Evolutionary conservation across 2,329 filamentous ascomycete genomes (phyloP).

Genomic region (Blastomyces gilchristii): DNA sequence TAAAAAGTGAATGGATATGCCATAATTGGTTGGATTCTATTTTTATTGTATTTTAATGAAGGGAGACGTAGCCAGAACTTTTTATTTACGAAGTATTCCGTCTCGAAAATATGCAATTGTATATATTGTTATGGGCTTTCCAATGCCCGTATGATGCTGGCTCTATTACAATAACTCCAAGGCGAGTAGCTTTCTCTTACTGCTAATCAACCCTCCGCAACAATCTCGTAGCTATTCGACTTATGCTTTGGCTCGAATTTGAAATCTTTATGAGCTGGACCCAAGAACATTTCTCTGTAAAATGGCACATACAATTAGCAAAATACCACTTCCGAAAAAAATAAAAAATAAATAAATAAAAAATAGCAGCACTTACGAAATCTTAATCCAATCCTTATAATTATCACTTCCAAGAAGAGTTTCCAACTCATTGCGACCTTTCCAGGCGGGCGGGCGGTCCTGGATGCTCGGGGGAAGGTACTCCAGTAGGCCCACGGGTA

Average conservation of each 20-base stretch:
- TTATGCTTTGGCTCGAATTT: constrained; percentile 97
- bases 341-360: not conserved
- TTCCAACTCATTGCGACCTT: constrained; percentile 80
- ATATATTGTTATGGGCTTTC: not conserved
- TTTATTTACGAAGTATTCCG: not conserved
- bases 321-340: not conserved
- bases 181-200: not conserved
- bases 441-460: constrained; percentile 76
- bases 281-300: constrained; percentile 88
- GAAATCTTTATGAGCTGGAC: constrained; percentile 80
- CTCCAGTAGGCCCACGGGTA: constrained; percentile 81
- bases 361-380: constrained; percentile 55
- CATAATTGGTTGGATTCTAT: not conserved
- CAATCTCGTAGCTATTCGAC: constrained; percentile 78
- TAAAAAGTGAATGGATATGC: not conserved
- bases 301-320: not conserved
- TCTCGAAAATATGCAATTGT: not conserved
- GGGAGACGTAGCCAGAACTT: not conserved
- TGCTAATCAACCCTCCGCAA: constrained; percentile 40
- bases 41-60: not conserved
- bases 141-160: not conserved
- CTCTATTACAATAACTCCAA: not conserved
- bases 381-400: constrained; percentile 98
- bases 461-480: constrained; percentile 79
- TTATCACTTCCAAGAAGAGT: constrained; percentile 83